Evolutionary conservation across 805 yeast genomes (phyloP).

Genomic region (Teunomyces panamensis): DNA sequence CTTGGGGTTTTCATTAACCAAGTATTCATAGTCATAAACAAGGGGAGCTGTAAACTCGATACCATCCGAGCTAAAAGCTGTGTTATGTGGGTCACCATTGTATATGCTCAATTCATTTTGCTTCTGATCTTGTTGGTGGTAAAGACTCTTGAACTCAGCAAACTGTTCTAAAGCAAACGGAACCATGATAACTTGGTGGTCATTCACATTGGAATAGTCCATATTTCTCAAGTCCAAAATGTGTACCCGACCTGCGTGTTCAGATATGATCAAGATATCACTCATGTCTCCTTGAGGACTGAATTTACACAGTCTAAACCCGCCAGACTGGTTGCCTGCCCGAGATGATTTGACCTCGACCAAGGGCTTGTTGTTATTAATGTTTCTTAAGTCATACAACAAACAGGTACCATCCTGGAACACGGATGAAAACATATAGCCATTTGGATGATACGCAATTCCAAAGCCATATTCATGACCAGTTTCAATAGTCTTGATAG

Average conservation of each 20-base stretch:
- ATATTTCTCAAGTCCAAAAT: conserved; percentile 74
- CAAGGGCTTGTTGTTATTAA: conserved; percentile 42
- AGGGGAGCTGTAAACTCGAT: conserved; percentile 25
- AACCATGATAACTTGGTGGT: conserved; percentile 72
- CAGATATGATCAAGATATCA: conserved; percentile 73
- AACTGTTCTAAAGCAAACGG: conserved; percentile 51
- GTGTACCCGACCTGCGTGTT: conserved; percentile 86
- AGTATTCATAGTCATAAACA: conserved; percentile 42
- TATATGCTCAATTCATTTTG: background rate
- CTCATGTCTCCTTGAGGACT: conserved; percentile 56
- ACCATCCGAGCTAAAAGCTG: background rate
- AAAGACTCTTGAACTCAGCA: conserved; percentile 19
- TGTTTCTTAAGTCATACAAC: conserved; percentile 72
- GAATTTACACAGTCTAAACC: conserved; percentile 59
- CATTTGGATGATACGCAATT: conserved; percentile 73
- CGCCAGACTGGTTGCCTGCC: conserved; percentile 53
- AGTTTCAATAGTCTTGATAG: conserved; percentile 46
- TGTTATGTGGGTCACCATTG: background rate
- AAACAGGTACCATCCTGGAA: conserved; percentile 84
- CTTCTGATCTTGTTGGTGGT: conserved; percentile 3
- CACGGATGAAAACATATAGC: conserved; percentile 68
- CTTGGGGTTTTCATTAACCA: conserved; percentile 34
- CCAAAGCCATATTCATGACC: conserved; percentile 81
- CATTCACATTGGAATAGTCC: conserved; percentile 27
- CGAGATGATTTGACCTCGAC: conserved; percentile 60